Evolutionary conservation across 148 eudicot species (phyloP), one percentile per base, ranked within the genome.

Genomic region (Dysphania ambrosioides): DNA sequence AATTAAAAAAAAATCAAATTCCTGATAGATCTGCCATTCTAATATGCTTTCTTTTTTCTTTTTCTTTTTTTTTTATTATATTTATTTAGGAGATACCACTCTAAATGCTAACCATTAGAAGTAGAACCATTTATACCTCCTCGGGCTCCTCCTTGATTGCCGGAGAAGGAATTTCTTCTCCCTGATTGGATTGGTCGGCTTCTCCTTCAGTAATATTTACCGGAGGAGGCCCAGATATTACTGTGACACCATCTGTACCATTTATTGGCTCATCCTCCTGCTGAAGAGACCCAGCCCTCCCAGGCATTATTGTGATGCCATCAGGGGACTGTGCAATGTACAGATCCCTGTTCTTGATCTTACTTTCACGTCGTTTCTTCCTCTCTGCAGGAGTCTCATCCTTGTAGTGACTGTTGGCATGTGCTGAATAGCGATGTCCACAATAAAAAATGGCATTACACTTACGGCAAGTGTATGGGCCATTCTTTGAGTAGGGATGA

Each of bases 261-360:
- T 15, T 44, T 21, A 10, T 59, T 29, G 40, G 27, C 31, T 7
- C 38, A 56, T 58, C 34, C 40, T 29, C 56, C 11, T 66, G 56
- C 11, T 75, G 65, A 27, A 15, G 53, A 34, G 74, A 23, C 51
- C 36, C 69, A 8, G 75, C 63, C 51, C 70, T 35, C 51, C 36
- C 69, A 8, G 75, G 70, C 51, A 77, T 35, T 15, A 77, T 16
- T 62, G 79, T 77, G 3, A 77, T 35, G 4, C 79, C 79, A 34
- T 31, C 10, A n/a, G 26, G 0, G 24, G 61, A 61, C 11, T 26
- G 21, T 51, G 63, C 40, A n/a, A 77, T 49, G 70, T 65, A 34
- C 75, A 77, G 26, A 55, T 62, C 70, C 70, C 38, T 71, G 26
- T 31, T 51, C 55, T n/a, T 70, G 49, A 49, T 34, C 68, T 70